Conservation (phyloP, 2,329 filamentous ascomycete genomes). For the Mycosphaerella sp. region DNA sequence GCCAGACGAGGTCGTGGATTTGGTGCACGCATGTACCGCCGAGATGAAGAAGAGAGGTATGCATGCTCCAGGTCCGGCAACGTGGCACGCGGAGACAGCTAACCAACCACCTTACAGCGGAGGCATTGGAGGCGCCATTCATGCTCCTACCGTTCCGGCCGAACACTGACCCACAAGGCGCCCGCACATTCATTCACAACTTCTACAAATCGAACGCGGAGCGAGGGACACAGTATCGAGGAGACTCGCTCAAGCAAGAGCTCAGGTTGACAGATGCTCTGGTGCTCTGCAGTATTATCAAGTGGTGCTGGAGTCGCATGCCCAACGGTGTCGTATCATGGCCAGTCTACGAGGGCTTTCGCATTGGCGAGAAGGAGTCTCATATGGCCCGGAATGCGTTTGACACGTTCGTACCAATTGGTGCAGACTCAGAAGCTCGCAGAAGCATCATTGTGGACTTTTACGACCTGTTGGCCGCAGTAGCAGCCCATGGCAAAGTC, state of each 20-base stretch:
- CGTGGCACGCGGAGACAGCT: slow-evolving; percentile 6
- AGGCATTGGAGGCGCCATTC: slow-evolving; percentile 86
- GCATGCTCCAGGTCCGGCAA: slow-evolving; percentile 36
- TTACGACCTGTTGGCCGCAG: slow-evolving; percentile 84
- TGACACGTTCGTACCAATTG: slow-evolving; percentile 90
- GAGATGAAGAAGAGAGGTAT: slow-evolving; percentile 93
- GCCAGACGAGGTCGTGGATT: slow-evolving; percentile 83
- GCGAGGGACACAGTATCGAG: slow-evolving; percentile 51
- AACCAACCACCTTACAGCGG: slow-evolving; percentile 21
- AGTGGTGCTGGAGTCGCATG: slow-evolving; percentile 97
- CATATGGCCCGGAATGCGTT: slow-evolving; percentile 88
- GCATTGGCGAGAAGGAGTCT: slow-evolving; percentile 88
- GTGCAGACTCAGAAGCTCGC: slow-evolving; percentile 78
- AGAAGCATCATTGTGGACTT: slow-evolving; percentile 91
- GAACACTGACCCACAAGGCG: slow-evolving; percentile 82
- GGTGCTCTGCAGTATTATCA: slow-evolving; percentile 88
- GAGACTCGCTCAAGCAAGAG: slow-evolving; percentile 72
- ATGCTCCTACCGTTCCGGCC: slow-evolving; percentile 85
- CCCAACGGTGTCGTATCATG: slow-evolving; percentile 88
- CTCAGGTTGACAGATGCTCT: slow-evolving; percentile 88
- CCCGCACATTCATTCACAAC: slow-evolving; percentile 85
- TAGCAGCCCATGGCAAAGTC: slow-evolving; percentile 85
- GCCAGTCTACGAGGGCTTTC: slow-evolving; percentile 96
- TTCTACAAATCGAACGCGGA: slow-evolving; percentile 71
- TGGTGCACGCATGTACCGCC: slow-evolving; percentile 75